Base-by-base conservation (phyloP, 2,329 filamentous ascomycete genomes). In the Diplodia seriata region DNA sequence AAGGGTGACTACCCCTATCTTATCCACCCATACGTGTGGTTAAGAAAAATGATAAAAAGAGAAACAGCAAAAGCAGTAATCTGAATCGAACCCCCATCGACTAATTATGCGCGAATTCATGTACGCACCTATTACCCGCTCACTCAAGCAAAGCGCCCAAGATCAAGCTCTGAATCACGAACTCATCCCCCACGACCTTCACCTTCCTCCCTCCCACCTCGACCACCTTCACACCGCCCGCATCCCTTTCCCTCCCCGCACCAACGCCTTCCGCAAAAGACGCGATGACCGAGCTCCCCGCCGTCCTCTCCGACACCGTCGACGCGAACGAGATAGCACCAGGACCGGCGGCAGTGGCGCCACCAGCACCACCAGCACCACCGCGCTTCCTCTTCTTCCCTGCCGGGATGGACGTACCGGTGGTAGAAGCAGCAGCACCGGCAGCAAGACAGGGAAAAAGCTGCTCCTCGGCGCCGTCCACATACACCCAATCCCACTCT, bases 81-180 rank as follows among this genome's bases (percentile, higher is more conserved):
- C 8, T 11, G 20, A 20, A 47, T 18, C 43, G 20, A 47, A 20
- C 18, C 43, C 23, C 43, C 43, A 47, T 47, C 18, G 20, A 20
- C 43, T 4, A 15, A 43, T 8, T 15, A 47, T 47, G 7, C 7
- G 14, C 7, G n/a, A 18, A 7, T 15, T 15, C 40, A 7, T 18
- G 3, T 6, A 6, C 18, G n/a, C n/a, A 11, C 23, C 23, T 3
- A 20, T 8, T 2, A 47, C 2, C 8, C 43, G 11, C 43, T 47
- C 18, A 47, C 43, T 92, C 90, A 64, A 93, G 86, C 72, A 97
- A 80, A 69, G 89, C 87, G 0, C 94, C 94, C 62, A 97, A 78
- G 70, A 99, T 97, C 69, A 98, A 82, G 77, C 93, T 97, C 83
- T 99, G 94, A 67, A 97, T 89, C 26, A 98, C 88, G 75, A 94